Evolutionary conservation across 441 rosid species (phyloP), one percentile per base, ranked within the genome.

Genomic region (Populus hybrid): DNA sequence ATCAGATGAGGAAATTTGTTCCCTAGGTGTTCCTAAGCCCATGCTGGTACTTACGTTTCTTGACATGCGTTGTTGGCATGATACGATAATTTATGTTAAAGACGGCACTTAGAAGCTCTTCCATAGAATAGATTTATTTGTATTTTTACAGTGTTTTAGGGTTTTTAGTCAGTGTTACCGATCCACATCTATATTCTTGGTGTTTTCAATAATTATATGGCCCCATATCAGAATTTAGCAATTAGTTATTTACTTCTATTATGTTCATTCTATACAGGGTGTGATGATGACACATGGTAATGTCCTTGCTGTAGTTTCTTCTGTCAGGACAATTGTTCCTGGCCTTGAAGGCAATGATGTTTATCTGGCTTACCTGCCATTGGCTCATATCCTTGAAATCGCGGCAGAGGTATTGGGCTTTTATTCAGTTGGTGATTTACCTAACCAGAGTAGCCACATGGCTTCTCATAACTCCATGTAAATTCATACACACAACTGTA

Each of bases 241-340:
- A 75, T 40, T 73, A 30, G 65, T 64, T 28, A 73, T 38, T 71
- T 59, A 46, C 32, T 30, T 81, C 32, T 20, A 36, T 53, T 35
- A 1, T 77, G 68, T 78, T 20, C 35, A 72, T 83, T 76, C 84
- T 79, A 63, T 84, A 23, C 86, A 97, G 98, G 99, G 99, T 80
- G 98, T 97, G 36, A 94, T 94, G 98, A 97, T 97, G 98, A 92
- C 99, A 53, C 99, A 97, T 83, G 91, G 86, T 73, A 97, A 97
- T 88, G 92, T 94, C 77, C 91, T 97, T 76, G 97, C 99, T 69
- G 90, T 92, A 36, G 97, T 90, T 81, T 92, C 98, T 79, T 92
- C 98, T 65, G 98, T 93, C 68, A 86, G 89, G 99, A 92, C 97
- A 46, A 90, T 96, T 80, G 97, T 96, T 87, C 99, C 99, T 68